Evolutionary conservation across 2,329 filamentous ascomycete species (phyloP), one percentile per base, ranked within the genome.

Genomic region (Microsporum canis): DNA sequence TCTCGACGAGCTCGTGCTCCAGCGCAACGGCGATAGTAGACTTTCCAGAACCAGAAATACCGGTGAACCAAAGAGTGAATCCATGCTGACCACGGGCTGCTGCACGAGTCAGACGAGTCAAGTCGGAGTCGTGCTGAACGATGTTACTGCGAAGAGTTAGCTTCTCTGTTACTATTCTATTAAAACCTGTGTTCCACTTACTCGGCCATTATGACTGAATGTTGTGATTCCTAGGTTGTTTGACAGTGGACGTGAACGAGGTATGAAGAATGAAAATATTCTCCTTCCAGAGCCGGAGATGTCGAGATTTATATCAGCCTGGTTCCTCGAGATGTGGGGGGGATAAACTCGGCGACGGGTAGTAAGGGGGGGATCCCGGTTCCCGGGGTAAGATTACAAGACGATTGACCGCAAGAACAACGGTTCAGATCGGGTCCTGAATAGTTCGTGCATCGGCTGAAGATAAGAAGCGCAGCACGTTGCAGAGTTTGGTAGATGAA

Each of bases 51-150:
- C 92, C 94, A 41, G 89, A 95, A 66, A 99, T 88, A 60, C 94
- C 94, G 0, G 94, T 99, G 73, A 99, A 88, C 94, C 94, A 99
- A 78, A 99, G 87, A 62, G 94, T 99, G 74, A 95, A 87, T 73
- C 94, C 94, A 67, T 84, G 84, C 77, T 99, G 94, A 75, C 86
- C 84, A 76, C 90, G 89, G 62, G 75, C 69, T 58, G 63, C 64
- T 65, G 69, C 70, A 68, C 76, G 74, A 68, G 77, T 75, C 27
- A 63, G 62, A 66, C 73, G 75, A 56, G 74, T 77, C 14, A 55
- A 10, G 49, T 71, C 74, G 39, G 71, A 69, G 61, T 73, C 71
- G 70, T 78, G n/a, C n/a, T n/a, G n/a, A n/a, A n/a, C n/a, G n/a
- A n/a, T n/a, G n/a, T n/a, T n/a, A n/a, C n/a, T n/a, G n/a, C n/a